Evolutionary conservation across 1,284 basidiomycete species (phyloP).

Genomic region (Cerrena zonata): DNA sequence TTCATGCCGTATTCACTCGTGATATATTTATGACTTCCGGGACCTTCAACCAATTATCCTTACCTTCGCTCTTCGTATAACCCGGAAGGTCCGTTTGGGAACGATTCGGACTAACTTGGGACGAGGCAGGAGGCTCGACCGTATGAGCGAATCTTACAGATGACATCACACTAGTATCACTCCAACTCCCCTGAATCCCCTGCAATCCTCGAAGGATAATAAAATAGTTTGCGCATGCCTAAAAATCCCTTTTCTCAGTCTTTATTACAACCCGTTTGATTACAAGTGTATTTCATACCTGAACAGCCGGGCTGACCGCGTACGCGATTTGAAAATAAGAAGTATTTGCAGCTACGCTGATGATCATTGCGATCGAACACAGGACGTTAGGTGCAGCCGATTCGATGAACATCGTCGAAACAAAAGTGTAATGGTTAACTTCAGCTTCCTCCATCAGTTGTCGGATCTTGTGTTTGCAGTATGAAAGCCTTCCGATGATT

Average conservation of each 20-base stretch:
- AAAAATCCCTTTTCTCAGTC: neutral
- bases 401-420: slow-evolving; percentile 30
- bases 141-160: neutral
- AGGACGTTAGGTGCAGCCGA: slow-evolving; percentile 27
- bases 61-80: no score
- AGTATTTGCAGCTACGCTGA: slow-evolving; percentile 8
- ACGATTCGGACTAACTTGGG: no score
- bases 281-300: neutral
- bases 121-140: no score
- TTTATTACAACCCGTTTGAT: neutral
- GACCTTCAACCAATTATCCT: no score
- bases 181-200: neutral
- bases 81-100: no score
- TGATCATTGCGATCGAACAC: slow-evolving; percentile 26
- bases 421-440: slow-evolving; percentile 20
- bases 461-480: slow-evolving; percentile 24
- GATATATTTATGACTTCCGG: no score
- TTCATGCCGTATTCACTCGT: no score
- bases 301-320: neutral
- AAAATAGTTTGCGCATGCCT: neutral
- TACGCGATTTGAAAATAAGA: neutral
- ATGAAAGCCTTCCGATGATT: slow-evolving; percentile 32
- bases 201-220: neutral
- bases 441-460: slow-evolving; percentile 22
- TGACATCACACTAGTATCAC: neutral